A percentile compares a stretch with the other conserved stretches of the same genome.
phyloP scores from a whole-genome alignment of 192 early-diverging fungal genomes.

The Coemansia furcata region DNA sequence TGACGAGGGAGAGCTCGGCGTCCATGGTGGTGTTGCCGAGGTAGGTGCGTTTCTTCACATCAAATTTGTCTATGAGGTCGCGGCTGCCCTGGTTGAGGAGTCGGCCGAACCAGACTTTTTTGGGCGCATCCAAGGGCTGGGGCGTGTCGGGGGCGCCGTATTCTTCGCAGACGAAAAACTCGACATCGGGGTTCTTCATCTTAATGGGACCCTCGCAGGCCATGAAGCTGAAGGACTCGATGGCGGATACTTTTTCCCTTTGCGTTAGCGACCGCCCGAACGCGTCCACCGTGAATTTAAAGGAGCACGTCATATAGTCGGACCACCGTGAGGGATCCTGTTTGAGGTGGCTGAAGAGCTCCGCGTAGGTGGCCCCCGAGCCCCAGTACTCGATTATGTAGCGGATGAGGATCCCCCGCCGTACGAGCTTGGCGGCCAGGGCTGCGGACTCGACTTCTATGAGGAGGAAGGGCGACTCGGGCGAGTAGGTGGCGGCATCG shows the following conservation, averaged over 20 bases:
- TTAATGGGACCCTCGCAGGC: constrained; percentile 76
- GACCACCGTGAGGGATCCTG: constrained; percentile 58
- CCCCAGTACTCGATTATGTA: constrained; percentile 80
- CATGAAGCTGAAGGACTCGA: constrained; percentile 85
- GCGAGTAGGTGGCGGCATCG: constrained; percentile 59
- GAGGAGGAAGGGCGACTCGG: constrained; percentile 77
- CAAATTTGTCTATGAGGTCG: constrained; percentile 74
- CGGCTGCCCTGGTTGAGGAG: constrained; percentile 66
- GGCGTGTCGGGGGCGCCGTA: constrained; percentile 59
- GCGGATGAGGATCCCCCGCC: constrained; percentile 78
- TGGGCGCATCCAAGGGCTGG: constrained; percentile 9
- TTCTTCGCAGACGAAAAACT: constrained; percentile 77
- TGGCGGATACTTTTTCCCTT: constrained; percentile 73
- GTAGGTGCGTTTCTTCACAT: constrained; percentile 93
- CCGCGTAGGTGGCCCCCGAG: constrained; percentile 58
- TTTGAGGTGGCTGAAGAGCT: constrained; percentile 61
- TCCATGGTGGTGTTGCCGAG: constrained; percentile 98
- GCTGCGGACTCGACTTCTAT: constrained; percentile 68
- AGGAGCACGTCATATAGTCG: constrained; percentile 57
- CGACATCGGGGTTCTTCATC: constrained; percentile 73
- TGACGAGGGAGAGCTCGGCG: constrained; percentile 92
- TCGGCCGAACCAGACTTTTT: constrained; percentile 68
- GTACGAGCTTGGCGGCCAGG: constrained; percentile 70
- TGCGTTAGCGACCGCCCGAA: constrained; percentile 73
- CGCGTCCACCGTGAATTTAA: constrained; percentile 73